Conservation (phyloP, 768 basidiomycete genomes). For the Trametes cinnabarina region DNA sequence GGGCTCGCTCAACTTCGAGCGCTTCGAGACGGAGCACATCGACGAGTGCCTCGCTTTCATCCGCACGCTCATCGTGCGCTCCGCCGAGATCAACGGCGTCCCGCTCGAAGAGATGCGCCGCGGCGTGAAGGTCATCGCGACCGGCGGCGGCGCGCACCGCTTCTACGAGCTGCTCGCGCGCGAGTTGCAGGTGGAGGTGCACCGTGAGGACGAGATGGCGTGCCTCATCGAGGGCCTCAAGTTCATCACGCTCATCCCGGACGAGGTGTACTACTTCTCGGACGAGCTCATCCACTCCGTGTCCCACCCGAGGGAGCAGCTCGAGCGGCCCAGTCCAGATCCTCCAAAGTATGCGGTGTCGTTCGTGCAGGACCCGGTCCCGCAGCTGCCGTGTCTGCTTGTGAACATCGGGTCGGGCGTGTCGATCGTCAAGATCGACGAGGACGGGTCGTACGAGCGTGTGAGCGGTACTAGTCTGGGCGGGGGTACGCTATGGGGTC, state of each 20-base stretch:
- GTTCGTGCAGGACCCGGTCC: conserved; percentile 79
- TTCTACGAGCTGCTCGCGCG: conserved; percentile 82
- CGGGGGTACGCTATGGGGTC: conserved; percentile 96
- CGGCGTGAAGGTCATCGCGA: conserved; percentile 96
- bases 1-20: conserved; percentile 95
- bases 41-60: conserved; percentile 84
- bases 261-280: conserved; percentile 98
- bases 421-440: conserved; percentile 95
- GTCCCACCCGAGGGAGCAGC: conserved; percentile 36
- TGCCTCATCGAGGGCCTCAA: conserved; percentile 94
- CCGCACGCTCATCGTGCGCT: conserved; percentile 79
- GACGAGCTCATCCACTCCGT: conserved; percentile 87
- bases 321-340: conserved; percentile 87
- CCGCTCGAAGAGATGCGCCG: conserved; percentile 87
- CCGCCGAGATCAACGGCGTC: conserved; percentile 83
- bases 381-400: conserved; percentile 91
- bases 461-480: conserved; percentile 96
- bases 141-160: conserved; percentile 94
- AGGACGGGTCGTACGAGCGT: conserved; percentile 92
- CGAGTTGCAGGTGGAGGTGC: conserved; percentile 80
- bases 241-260: conserved; percentile 93
- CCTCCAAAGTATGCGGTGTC: conserved; percentile 87
- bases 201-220: conserved; percentile 97
- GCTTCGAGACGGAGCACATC: conserved; percentile 92
- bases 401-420: conserved; percentile 99